A percentile compares a stretch with the other conserved stretches of the same genome.
Conservation (phyloP, 352 stramenopile genomes). For the Phytophthora pini region DNA sequence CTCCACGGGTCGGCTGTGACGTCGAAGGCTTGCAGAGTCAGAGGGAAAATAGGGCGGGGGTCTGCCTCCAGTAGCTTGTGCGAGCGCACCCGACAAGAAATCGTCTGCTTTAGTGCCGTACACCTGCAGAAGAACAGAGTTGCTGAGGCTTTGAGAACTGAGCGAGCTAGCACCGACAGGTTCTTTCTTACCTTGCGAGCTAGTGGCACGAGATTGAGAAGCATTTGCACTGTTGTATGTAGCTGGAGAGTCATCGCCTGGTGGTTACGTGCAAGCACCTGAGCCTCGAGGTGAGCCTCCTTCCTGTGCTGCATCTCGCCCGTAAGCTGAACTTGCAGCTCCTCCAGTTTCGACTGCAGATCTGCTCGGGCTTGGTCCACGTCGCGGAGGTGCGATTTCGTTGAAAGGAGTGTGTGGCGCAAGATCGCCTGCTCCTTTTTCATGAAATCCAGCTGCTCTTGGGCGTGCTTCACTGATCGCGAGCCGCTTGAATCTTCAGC, state of each 20-base stretch:
- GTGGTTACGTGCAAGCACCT: conserved; percentile 67
- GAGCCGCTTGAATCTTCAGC: conserved; percentile 37
- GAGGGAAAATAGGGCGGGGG: conserved; percentile 1
- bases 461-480: conserved; percentile 50
- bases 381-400: conserved; percentile 58
- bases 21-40: conserved; percentile 4
- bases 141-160: background rate
- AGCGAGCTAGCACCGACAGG: background rate
- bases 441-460: conserved; percentile 73
- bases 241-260: conserved; percentile 77
- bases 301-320: conserved; percentile 53
- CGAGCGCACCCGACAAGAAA: conserved; percentile 63
- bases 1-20: conserved; percentile 39
- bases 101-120: conserved; percentile 66
- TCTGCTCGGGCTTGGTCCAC: conserved; percentile 44
- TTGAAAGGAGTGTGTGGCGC: conserved; percentile 47
- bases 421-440: conserved; percentile 64
- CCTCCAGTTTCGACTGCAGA: conserved; percentile 36
- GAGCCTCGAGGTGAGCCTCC: conserved; percentile 62
- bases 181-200: conserved; percentile 47
- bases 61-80: conserved; percentile 47
- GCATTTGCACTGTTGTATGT: conserved; percentile 76
- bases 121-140: conserved; percentile 40
- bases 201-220: conserved; percentile 73
- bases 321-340: conserved; percentile 43